A percentile compares a stretch with the other conserved stretches of the same genome.
Evolutionary conservation across 2,329 filamentous ascomycete genomes (phyloP).

Genomic region (Colletotrichum tamarilloi): DNA sequence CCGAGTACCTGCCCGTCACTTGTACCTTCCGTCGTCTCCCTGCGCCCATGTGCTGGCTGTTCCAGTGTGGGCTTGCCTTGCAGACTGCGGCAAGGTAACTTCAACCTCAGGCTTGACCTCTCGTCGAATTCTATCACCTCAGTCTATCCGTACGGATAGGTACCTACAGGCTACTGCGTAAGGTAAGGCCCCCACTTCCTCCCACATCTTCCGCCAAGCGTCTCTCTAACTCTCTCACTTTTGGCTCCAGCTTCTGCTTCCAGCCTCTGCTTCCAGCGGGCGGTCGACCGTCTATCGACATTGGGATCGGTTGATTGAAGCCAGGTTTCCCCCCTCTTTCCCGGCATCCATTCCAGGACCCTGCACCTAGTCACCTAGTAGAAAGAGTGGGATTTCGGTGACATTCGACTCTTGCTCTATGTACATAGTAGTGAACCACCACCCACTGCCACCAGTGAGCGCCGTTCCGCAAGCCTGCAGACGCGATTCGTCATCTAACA

Average conservation of each 20-base stretch:
- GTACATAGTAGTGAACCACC: background rate
- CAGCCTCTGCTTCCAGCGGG: background rate
- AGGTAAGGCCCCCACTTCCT: background rate
- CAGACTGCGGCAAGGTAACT: background rate
- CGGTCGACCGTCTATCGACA: background rate
- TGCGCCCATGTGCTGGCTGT: constrained; percentile 19
- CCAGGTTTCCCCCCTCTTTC: constrained; percentile 4
- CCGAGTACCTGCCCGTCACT: background rate
- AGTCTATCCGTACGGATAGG: no score
- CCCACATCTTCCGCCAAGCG: constrained; percentile 14
- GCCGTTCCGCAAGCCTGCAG: background rate
- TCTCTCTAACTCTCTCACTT: background rate
- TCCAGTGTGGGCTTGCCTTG: background rate
- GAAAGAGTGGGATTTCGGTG: background rate
- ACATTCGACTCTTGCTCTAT: constrained; percentile 1
- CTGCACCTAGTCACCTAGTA: background rate
- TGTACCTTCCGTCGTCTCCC: constrained; percentile 8
- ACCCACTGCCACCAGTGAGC: background rate
- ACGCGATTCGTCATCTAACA: constrained; percentile 8
- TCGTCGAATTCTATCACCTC: no score
- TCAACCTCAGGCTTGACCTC: background rate
- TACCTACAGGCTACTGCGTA: no score
- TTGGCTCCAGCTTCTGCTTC: no score
- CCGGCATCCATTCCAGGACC: background rate
- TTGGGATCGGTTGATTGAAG: constrained; percentile 13